phyloP scores from a whole-genome alignment of 768 basidiomycete genomes.

The Kwoniella pini region DNA sequence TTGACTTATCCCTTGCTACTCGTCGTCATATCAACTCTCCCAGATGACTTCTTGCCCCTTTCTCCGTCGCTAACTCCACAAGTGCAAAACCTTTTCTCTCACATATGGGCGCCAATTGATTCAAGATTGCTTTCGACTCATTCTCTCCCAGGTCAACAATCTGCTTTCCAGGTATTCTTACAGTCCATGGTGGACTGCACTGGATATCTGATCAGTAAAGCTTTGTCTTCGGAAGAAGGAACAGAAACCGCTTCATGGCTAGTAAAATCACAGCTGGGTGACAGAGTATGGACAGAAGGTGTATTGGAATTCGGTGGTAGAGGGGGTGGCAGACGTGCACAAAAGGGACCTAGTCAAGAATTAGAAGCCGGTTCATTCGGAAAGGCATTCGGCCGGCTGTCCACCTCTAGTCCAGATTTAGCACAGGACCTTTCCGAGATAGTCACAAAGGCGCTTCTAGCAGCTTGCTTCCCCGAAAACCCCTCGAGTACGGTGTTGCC shows the following conservation, averaged over 20 bases:
- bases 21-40: constrained; percentile 78
- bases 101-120: constrained; percentile 82
- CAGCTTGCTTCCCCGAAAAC: constrained; percentile 12
- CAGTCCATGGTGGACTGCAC: constrained; percentile 70
- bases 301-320: constrained; percentile 44
- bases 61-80: constrained; percentile 32
- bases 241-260: constrained; percentile 49
- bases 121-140: constrained; percentile 66
- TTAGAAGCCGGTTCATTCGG: constrained; percentile 42
- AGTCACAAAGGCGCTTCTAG: constrained; percentile 6
- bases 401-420: constrained; percentile 13
- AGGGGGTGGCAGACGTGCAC: constrained; percentile 25
- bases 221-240: constrained; percentile 49
- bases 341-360: constrained; percentile 17
- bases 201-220: constrained; percentile 60
- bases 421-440: constrained; percentile 1
- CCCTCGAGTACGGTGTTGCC: constrained; percentile 1
- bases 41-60: constrained; percentile 55
- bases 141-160: constrained; percentile 59
- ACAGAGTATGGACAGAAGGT: constrained; percentile 55
- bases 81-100: constrained; percentile 64
- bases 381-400: constrained; percentile 28
- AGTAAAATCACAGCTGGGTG: constrained; percentile 52
- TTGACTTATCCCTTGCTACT: constrained; percentile 81
- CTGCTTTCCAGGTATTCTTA: constrained; percentile 64